Evolutionary conservation across 306 rosid species (phyloP).

Genomic region (Medicago truncatula): DNA sequence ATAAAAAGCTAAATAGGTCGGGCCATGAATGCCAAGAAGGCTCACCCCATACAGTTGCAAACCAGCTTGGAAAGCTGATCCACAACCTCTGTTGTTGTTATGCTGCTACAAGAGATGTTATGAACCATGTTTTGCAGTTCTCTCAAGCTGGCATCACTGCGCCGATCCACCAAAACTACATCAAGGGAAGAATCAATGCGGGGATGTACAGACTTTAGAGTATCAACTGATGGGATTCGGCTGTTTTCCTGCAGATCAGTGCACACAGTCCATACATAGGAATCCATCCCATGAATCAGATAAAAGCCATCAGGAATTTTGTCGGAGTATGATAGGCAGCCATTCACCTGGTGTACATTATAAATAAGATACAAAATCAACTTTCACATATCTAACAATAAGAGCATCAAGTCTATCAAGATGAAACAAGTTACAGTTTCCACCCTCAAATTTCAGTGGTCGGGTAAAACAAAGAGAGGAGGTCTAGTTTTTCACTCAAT

Average conservation of each 20-base stretch:
- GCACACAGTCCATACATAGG: slow-evolving; percentile 91
- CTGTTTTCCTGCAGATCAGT: slow-evolving; percentile 86
- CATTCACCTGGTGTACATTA: slow-evolving; percentile 78
- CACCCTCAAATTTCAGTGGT: slow-evolving; percentile 10
- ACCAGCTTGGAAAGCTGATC: slow-evolving; percentile 93
- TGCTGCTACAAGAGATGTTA: slow-evolving; percentile 70
- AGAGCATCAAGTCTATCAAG: slow-evolving; percentile 31
- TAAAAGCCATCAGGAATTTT: slow-evolving; percentile 95
- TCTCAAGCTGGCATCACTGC: slow-evolving; percentile 78
- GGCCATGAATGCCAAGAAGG: slow-evolving; percentile 40
- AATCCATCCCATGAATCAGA: slow-evolving; percentile 86
- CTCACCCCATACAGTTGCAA: slow-evolving; percentile 94
- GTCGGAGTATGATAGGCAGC: slow-evolving; percentile 90
- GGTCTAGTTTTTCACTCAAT: slow-evolving; percentile 15
- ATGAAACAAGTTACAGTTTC: slow-evolving; percentile 29
- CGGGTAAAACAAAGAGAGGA: slow-evolving; percentile 4
- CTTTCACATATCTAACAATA: slow-evolving; percentile 29
- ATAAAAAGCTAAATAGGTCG: slow-evolving; percentile 40
- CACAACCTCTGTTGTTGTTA: slow-evolving; percentile 80
- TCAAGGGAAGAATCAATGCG: slow-evolving; percentile 70
- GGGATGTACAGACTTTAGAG: slow-evolving; percentile 74
- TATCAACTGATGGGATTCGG: slow-evolving; percentile 88
- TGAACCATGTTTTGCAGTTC: slow-evolving; percentile 79
- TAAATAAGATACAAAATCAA: slow-evolving; percentile 45
- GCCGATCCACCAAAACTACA: slow-evolving; percentile 81